Base-by-base conservation (phyloP, 441 rosid genomes). In the Populus hybrid region DNA sequence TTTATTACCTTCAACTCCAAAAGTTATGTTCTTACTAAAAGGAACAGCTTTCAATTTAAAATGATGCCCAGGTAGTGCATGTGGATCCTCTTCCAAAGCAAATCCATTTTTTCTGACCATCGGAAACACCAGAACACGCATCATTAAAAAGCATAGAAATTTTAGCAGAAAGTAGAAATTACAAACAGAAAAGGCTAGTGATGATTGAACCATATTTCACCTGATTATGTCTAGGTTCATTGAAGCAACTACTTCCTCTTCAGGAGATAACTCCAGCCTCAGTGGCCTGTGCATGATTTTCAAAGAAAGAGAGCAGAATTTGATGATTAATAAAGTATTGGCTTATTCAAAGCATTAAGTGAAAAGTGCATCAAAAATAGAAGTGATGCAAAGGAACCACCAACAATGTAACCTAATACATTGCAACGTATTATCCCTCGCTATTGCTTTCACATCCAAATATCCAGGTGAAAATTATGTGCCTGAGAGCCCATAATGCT, bases 181-280 rank as follows among this genome's bases (percentile, higher is more conserved):
- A 67, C 18, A 76, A 76, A 20, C 18, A 30, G 50, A 30, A 70
- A 61, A 57, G 76, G 81, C 77, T 32, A 20, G 10, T 35, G 67
- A 73, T n/a, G 30, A 20, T 65, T 34, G 12, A 59, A 76, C 30
- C 20, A 38, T 67, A 74, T 11, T 38, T 78, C 79, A 96, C 98
- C 99, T 94, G 87, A 96, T 88, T 78, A 87, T 75, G 83, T 91
- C 97, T 94, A 93, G 84, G 80, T 96, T 92, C 96, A 94, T 91
- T 73, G 93, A 90, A 46, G 87, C 87, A 76, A 94, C 90, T 36
- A 87, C 84, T 87, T 96, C 98, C 88, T 96, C 98, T 84, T 92
- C 98, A 30, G 99, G 96, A 79, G 98, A 91, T 77, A 96, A 88
- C 83, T 94, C 98, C 92, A 96, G 83, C 68, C 83, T 86, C 89